phyloP scores from a whole-genome alignment of 1,139 yeast species.

The Protomyces inundatus region DNA sequence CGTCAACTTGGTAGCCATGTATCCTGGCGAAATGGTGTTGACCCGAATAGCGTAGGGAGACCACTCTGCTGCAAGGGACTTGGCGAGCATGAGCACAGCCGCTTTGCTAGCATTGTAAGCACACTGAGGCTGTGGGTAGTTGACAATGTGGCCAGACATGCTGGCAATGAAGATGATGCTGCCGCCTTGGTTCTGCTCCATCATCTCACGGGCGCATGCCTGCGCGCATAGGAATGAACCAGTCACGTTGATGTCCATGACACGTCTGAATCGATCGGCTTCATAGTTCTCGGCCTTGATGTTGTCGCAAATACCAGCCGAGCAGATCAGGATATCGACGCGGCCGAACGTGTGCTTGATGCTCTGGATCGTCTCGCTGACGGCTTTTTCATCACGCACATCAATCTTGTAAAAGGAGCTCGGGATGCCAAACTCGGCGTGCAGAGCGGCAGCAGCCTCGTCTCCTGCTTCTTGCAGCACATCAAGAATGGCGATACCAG shows the following conservation, averaged over 20 bases:
- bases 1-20: slow-evolving; percentile 54
- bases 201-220: slow-evolving; percentile 64
- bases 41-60: slow-evolving; percentile 71
- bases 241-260: slow-evolving; percentile 64
- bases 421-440: slow-evolving; percentile 20
- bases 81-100: slow-evolving; percentile 45
- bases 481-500: slow-evolving; percentile 48
- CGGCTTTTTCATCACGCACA: slow-evolving; percentile 26
- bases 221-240: slow-evolving; percentile 76
- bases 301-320: slow-evolving; percentile 47
- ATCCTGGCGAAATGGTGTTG: slow-evolving; percentile 76
- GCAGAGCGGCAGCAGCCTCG: slow-evolving; percentile 20
- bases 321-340: slow-evolving; percentile 60
- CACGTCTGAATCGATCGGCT: slow-evolving; percentile 59
- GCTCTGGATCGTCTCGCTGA: slow-evolving; percentile 24
- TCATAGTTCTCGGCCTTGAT: slow-evolving; percentile 62
- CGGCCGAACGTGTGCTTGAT: slow-evolving; percentile 45
- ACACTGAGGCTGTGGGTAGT: slow-evolving; percentile 82
- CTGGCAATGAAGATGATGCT: slow-evolving; percentile 80
- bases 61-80: slow-evolving; percentile 82
- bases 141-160: slow-evolving; percentile 85
- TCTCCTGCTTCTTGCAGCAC: slow-evolving; percentile 24
- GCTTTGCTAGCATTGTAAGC: slow-evolving; percentile 40
- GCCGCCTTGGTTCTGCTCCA: slow-evolving; percentile 59
- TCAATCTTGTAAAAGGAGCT: slow-evolving; percentile 22